Percentiles rank a stretch among this genome's conserved stretches.
Evolutionary conservation across 345 rosid genomes (phyloP).

Genomic region (Triadica sebifera): DNA sequence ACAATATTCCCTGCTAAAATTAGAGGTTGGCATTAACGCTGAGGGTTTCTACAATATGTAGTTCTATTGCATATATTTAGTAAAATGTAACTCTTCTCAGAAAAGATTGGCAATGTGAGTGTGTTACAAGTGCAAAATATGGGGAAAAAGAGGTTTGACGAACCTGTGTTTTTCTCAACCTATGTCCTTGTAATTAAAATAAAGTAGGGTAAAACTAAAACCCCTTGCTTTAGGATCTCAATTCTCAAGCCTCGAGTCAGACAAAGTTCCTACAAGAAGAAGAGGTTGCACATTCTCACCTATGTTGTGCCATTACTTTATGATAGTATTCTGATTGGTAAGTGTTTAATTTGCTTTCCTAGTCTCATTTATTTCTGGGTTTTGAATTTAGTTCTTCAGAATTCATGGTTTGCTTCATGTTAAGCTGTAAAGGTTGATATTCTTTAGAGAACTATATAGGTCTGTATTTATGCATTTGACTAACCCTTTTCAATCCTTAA

Average conservation of each 20-base stretch:
- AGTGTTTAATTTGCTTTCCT: neutral
- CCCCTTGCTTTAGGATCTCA: too few species aligned
- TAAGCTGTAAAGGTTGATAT: neutral
- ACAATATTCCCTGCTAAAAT: neutral
- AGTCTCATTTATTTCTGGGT: neutral
- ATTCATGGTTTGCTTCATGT: neutral
- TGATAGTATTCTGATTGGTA: constrained; percentile 3
- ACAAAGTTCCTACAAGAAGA: too few species aligned
- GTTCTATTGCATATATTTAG: too few species aligned
- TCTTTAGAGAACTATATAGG: neutral
- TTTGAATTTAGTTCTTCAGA: neutral
- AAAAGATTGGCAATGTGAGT: too few species aligned
- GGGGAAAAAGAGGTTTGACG: too few species aligned
- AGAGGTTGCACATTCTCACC: neutral
- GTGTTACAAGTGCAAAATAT: too few species aligned
- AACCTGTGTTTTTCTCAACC: too few species aligned
- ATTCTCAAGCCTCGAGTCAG: too few species aligned
- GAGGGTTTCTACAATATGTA: neutral
- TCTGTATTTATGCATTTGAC: neutral
- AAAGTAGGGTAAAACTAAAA: too few species aligned
- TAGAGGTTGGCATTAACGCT: neutral
- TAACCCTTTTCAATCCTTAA: neutral
- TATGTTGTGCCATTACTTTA: neutral
- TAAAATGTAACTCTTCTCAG: too few species aligned
- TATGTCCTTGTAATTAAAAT: too few species aligned